Evolutionary conservation across 169 alveolate genomes (phyloP).

Genomic region (Cryptosporidium felis): DNA sequence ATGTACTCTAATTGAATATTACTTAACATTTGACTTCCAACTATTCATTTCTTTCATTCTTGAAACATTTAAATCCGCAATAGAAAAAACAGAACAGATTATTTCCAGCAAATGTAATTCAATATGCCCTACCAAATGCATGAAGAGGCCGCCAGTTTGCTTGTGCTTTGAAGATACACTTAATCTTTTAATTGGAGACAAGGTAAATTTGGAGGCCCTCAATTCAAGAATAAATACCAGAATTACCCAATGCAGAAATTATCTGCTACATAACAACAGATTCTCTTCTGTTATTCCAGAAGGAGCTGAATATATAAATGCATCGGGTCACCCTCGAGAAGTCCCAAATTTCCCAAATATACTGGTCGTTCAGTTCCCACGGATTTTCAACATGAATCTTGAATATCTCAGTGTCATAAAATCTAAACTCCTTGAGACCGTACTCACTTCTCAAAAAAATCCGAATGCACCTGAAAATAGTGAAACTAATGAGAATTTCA

Average conservation of each 20-base stretch:
- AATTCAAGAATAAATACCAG: background rate
- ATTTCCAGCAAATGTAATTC: background rate
- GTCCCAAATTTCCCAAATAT: no score
- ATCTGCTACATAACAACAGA: background rate
- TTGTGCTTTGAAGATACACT: background rate
- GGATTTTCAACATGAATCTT: background rate
- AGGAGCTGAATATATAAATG: constrained; percentile 3
- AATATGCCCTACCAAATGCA: background rate
- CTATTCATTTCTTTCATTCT: background rate
- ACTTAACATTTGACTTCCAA: background rate
- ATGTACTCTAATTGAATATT: constrained; percentile 20
- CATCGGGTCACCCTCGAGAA: background rate
- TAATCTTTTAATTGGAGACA: background rate
- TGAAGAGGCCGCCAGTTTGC: background rate
- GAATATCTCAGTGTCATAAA: background rate
- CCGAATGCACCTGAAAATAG: no score
- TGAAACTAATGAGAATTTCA: no score
- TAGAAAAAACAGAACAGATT: background rate
- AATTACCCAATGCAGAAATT: background rate
- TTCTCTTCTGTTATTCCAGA: constrained; percentile 15
- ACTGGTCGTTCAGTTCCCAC: background rate
- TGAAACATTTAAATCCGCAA: background rate
- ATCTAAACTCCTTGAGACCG: background rate
- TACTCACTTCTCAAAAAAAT: no score
- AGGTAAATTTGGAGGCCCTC: background rate